Conservation (phyloP, 768 basidiomycete species). For the Erythrobasidium yunnanense region DNA sequence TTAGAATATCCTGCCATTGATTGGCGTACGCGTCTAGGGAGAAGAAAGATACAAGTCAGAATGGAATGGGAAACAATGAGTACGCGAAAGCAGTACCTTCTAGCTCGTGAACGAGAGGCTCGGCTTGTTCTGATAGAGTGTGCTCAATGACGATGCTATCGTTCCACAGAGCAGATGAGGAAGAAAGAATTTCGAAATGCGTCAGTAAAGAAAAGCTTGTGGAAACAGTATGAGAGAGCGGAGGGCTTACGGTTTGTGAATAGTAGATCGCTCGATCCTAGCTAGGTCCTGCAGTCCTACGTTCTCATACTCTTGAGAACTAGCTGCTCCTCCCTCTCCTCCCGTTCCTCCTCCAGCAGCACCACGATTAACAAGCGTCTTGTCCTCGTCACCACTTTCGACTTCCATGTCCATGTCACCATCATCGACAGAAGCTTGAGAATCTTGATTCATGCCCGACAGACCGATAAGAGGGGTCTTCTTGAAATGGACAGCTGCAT, state of each 20-base stretch:
- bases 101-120: conserved; percentile 7
- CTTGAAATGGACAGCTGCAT: no score
- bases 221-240: background rate
- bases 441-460: no score
- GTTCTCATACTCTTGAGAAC: background rate
- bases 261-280: background rate
- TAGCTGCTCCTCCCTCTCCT: background rate
- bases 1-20: conserved; percentile 10
- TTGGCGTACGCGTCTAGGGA: background rate
- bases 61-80: background rate
- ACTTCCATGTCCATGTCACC: no score
- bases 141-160: background rate
- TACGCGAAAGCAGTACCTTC: background rate
- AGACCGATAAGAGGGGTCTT: no score
- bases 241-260: background rate
- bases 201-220: background rate
- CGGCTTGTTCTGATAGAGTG: conserved; percentile 6
- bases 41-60: background rate
- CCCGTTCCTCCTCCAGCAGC: no score
- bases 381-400: no score
- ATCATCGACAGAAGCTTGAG: no score
- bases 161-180: background rate
- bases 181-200: background rate
- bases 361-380: no score
- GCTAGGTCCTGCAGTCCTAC: conserved; percentile 4